Percentiles rank a stretch among this genome's conserved stretches.
These are phyloP conservation scores for Picea abies DNA, from an alignment of 83 land plant genomes.

Conservation along the genomic window DNA sequence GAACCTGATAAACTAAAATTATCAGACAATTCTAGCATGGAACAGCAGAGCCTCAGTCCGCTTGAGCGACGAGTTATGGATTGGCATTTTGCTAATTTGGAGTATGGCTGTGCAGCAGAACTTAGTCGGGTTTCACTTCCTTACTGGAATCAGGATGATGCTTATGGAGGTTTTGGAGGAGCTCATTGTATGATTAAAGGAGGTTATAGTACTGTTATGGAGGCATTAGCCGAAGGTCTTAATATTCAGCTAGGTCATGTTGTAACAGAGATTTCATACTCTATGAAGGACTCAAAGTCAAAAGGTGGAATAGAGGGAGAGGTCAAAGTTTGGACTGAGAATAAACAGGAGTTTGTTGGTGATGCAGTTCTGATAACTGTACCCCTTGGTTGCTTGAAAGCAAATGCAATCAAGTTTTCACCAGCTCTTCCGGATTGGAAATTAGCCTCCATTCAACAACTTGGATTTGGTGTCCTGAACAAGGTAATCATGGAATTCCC, in stretches of 20 bases:
- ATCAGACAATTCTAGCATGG: constrained; percentile 2
- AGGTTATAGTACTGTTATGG: constrained; percentile 83
- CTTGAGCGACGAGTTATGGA: constrained; percentile 96
- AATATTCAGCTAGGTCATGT: constrained; percentile 60
- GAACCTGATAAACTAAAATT: not conserved
- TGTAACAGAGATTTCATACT: constrained; percentile 70
- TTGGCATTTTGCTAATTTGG: constrained; percentile 97
- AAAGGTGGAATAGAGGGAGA: constrained; percentile 20
- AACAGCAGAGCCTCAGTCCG: constrained; percentile 49
- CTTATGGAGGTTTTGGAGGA: constrained; percentile 98
- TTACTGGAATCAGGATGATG: constrained; percentile 98
- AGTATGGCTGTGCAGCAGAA: constrained; percentile 96
- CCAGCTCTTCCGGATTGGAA: constrained; percentile 94
- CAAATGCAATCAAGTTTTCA: constrained; percentile 63
- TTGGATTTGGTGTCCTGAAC: constrained; percentile 95
- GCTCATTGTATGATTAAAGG: constrained; percentile 99
- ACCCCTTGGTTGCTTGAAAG: constrained; percentile 95
- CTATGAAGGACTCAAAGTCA: constrained; percentile 17
- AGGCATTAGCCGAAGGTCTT: constrained; percentile 78
- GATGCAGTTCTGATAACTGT: constrained; percentile 95
- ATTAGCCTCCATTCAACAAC: constrained; percentile 68
- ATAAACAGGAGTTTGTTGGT: constrained; percentile 71
- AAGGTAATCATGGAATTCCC: constrained; percentile 93
- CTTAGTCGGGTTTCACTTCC: constrained; percentile 91
- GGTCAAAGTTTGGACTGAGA: constrained; percentile 70